Evolutionary conservation across 2,329 filamentous ascomycete species (phyloP), one percentile per base, ranked within the genome.

Genomic region (Penicillium sp.): DNA sequence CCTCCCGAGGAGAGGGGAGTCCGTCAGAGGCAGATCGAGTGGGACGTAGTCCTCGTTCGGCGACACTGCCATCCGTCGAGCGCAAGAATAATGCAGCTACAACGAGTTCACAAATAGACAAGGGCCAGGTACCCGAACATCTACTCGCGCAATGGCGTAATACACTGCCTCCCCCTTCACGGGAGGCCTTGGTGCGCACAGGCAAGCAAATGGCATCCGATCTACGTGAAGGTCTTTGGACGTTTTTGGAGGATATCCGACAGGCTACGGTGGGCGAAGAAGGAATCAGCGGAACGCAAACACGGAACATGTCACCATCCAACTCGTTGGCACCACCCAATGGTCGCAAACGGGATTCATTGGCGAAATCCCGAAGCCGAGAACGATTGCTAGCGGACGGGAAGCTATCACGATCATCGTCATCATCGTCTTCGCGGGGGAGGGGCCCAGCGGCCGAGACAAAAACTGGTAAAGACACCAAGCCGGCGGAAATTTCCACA

Each of bases 191-290:
- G 34, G 66, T 82, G 50, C 75, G 70, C 62, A 81, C 73, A 46
- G 75, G 76, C 51, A 90, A 90, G 65, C 88, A 93, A 68, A 85
- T 95, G 70, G 88, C 91, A 13, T 87, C 88, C 52, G 93, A 96
- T 70, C 84, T 99, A 69, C 89, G 86, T 66, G 83, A 93, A 43
- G 92, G 93, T 2, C 74, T 99, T 41, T 91, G 88, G 83, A 95
- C 89, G 1, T 99, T 99, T 70, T 83, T 95, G 52, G 93, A 97
- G 67, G 93, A 99, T 65, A 83, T 99, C 40, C 81, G 91, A 58
- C 93, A 97, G 71, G 95, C 92, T 12, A 95, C 93, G 0, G 90
- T 99, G 6, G 93, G 93, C 19, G 93, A 99, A 46, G 93, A 99
- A 73, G 88, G 84, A 13, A 82, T 89, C 55, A 83, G 77, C 52